Evolutionary conservation across 495 filamentous ascomycete genomes (phyloP), one percentile per base, ranked within the genome.

Genomic region (Diplogelasinospora grovesii): DNA sequence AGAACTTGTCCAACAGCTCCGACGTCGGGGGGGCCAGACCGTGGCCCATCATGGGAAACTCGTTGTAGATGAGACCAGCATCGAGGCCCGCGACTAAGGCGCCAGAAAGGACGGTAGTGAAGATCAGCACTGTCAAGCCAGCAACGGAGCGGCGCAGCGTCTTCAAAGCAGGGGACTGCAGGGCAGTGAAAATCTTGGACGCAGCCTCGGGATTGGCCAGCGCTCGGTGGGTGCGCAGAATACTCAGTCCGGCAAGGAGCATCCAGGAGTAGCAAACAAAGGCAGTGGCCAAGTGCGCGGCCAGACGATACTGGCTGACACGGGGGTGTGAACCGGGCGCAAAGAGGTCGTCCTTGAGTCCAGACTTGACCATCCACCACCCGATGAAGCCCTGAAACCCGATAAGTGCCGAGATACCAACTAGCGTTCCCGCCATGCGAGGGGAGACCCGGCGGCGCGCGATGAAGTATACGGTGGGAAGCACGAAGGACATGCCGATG

Each of bases 281-380:
- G 10, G 92, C 92, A 39, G 88, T 80, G 18, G 84, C 86, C 1
- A 98, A 70, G 57, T 98, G 92, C 2, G 88, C 78, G 10, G 89
- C 82, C 26, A 98, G 75, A 14, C 92, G 81, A 65, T 97, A 97
- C 64, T 98, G 92, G 56, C 79, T 85, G 22, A 98, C 92, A 39
- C 92, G 78, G 0, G 92, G 92, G 60, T 95, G 87, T 39, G 78
- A 81, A 5, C 90, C 93, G 1, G 85, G 83, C 3, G 83, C 86
- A 54, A 97, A 95, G 13, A 97, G 77, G 53, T 97, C 89, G 57
- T 98, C 92, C 50, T 86, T 87, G 41, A 98, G 69, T 2, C 92
- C 92, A 1, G 83, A 89, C 62, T 93, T 94, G 50, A 98, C 92
- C 92, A 98, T 98, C 87, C 90, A 98, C 92, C 92, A 98, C 8